Evolutionary conservation across 768 basidiomycete species (phyloP).

Genomic region (Postia placenta): DNA sequence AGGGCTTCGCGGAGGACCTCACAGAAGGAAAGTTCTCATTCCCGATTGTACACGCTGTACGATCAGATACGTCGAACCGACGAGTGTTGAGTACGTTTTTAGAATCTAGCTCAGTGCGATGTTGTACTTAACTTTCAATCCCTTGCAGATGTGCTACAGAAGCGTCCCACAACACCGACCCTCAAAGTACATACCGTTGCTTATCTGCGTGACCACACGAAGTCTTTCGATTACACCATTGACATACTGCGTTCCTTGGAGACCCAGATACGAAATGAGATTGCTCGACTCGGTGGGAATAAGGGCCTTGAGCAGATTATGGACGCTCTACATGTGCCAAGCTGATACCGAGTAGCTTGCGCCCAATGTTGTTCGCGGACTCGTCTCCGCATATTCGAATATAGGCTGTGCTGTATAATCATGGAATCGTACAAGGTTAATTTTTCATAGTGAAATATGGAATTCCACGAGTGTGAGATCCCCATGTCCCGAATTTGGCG

Average conservation of each 20-base stretch:
- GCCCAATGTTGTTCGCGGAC: too few species aligned
- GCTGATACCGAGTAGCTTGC: too few species aligned
- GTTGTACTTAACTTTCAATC: too few species aligned
- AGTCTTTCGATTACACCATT: conserved; percentile 84
- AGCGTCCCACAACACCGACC: conserved; percentile 75
- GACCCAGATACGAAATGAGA: conserved; percentile 59
- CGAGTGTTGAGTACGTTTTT: conserved; percentile 72
- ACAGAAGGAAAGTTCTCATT: conserved; percentile 98
- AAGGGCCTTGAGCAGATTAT: conserved; percentile 49
- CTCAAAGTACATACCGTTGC: conserved; percentile 73
- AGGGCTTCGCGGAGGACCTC: conserved; percentile 90
- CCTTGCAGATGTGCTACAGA: conserved; percentile 78
- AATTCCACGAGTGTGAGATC: too few species aligned
- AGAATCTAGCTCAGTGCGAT: too few species aligned
- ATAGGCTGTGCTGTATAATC: too few species aligned
- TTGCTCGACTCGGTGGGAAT: conserved; percentile 78
- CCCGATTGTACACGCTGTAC: conserved; percentile 86
- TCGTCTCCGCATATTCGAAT: too few species aligned
- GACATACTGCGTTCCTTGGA: conserved; percentile 66
- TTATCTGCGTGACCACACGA: conserved; percentile 41
- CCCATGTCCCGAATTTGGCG: too few species aligned
- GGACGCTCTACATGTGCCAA: conserved; percentile 35
- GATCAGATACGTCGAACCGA: conserved; percentile 67
- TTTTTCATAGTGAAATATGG: too few species aligned
- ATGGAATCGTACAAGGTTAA: too few species aligned